Evolutionary conservation across 805 yeast genomes (phyloP), one percentile per base, ranked within the genome.

Genomic region (Blastobotrys terrestris): DNA sequence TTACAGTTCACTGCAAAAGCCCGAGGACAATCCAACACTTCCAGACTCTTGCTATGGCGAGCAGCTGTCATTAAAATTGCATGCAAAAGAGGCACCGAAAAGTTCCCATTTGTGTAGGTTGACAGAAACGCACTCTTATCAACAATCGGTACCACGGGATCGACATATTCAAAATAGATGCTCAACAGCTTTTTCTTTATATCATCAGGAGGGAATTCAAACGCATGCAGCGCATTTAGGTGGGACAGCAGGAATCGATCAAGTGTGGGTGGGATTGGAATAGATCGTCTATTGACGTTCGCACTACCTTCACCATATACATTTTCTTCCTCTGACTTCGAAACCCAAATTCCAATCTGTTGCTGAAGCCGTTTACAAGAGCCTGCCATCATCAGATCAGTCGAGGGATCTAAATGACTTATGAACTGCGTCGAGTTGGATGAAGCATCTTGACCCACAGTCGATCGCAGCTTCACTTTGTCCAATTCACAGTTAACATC

Each of bases 91-190:
- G 72, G 58, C 13, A 69, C 66, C 2, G 60, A 76, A 66, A 58
- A 70, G 55, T 59, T 60, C 56, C 57, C 67, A 50, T 49, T 61
- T 51, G 53, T 63, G 60, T 60, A 68, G 49, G 50, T 62, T 48
- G 53, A 66, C 66, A 66, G 63, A 55, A 74, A 70, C 15, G 64
- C 63, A 14, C 58, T 59, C 54, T 72, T 72, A 54, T 70, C 67
- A 5, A 75, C 58, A n/a, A 75, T 58, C 4, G 78, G 78, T 50
- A 74, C 63, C 1, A 74, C 56, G 15, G 68, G 63, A 57, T 74
- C 71, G 11, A 73, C 56, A 47, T 68, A 66, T 54, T 60, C 62
- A 57, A 75, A 72, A 55, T 67, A 75, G 2, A 73, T 52, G 43
- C 68, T 60, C 31, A 71, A 60, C 44, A 75, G 60, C 14, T 53